phyloP scores from a whole-genome alignment of 2,329 filamentous ascomycete genomes.

The Fusarium staphyleae region DNA sequence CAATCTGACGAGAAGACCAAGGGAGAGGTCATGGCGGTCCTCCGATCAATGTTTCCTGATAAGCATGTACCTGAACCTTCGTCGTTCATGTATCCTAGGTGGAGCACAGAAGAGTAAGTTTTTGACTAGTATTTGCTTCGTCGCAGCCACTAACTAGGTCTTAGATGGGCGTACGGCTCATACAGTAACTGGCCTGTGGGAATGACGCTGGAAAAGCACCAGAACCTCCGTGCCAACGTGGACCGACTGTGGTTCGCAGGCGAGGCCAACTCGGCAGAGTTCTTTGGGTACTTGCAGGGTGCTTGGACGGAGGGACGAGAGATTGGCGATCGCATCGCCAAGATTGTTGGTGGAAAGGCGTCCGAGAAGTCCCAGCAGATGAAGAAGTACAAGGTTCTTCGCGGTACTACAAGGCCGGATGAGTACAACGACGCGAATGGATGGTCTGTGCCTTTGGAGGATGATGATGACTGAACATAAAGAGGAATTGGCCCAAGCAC shows the following conservation, averaged over 20 bases:
- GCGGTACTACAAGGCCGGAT: constrained; percentile 25
- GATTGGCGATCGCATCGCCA: constrained; percentile 54
- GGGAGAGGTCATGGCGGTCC: constrained; percentile 62
- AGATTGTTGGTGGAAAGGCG: constrained; percentile 18
- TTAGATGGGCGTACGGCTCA: constrained; percentile 60
- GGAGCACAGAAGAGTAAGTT: constrained; percentile 37
- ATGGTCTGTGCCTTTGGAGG: constrained; percentile 18
- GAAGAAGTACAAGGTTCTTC: constrained; percentile 21
- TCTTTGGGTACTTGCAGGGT: constrained; percentile 71
- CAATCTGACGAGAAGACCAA: constrained; percentile 66
- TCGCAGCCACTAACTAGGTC: constrained; percentile 4
- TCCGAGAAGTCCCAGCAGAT: constrained; percentile 20
- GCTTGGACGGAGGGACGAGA: constrained; percentile 64
- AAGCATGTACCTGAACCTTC: constrained; percentile 64
- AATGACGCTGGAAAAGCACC: constrained; percentile 69
- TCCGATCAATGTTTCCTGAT: constrained; percentile 68
- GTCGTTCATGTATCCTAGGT: constrained; percentile 63
- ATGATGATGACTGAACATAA: neutral
- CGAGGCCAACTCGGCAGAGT: constrained; percentile 67
- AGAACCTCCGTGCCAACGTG: constrained; percentile 72
- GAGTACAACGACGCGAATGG: constrained; percentile 28
- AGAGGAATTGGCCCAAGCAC: constrained; percentile 20
- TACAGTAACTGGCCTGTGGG: constrained; percentile 74
- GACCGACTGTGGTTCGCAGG: constrained; percentile 69
- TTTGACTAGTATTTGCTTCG: neutral